These are phyloP conservation scores for Corymbia calophylla DNA, from an alignment of 441 rosid genomes.

Conservation along the genomic window DNA sequence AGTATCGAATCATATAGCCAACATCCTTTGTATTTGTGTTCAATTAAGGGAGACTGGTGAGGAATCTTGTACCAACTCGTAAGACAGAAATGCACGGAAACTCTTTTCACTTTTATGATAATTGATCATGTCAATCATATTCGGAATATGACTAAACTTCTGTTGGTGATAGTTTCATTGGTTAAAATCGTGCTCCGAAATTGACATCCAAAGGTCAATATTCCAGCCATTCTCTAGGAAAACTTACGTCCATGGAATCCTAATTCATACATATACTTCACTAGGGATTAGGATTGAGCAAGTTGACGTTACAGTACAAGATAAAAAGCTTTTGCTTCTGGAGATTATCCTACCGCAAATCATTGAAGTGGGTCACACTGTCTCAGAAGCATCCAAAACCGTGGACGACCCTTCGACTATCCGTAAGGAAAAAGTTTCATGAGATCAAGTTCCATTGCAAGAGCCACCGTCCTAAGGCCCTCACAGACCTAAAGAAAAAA, in stretches of 20 bases:
- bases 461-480: not conserved
- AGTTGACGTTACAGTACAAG: not conserved
- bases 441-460: not conserved
- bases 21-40: not conserved
- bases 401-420: not conserved
- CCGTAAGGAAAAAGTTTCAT: not conserved
- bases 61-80: not conserved
- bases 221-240: not conserved
- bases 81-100: not conserved
- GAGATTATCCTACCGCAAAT: not conserved
- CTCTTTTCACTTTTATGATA: not conserved
- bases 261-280: not conserved
- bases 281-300: not conserved
- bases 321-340: not conserved
- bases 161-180: not conserved
- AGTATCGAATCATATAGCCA: not conserved
- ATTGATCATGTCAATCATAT: not conserved
- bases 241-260: not conserved
- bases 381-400: not conserved
- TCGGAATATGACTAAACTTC: not conserved
- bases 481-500: not conserved
- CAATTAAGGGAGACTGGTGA: not conserved
- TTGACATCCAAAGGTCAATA: not conserved
- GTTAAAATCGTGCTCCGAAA: not conserved
- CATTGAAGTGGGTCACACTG: not conserved